Percentiles rank a stretch among this genome's conserved stretches.
These are phyloP conservation scores for Blastomyces emzantsi DNA, from an alignment of 2,329 filamentous ascomycete species.

Conservation along the genomic window DNA sequence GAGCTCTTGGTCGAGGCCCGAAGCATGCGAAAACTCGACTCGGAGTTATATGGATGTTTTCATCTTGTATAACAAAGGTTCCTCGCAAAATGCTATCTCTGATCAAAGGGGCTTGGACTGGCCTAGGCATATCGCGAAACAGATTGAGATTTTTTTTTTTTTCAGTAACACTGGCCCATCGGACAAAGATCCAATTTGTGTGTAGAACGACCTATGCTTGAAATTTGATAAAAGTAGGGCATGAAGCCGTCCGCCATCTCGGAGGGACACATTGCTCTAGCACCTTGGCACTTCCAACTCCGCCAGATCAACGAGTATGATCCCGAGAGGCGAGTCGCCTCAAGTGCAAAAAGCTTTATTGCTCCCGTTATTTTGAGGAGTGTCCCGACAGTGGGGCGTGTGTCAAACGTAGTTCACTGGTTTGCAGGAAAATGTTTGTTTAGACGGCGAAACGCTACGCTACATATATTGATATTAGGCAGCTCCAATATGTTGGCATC, in stretches of 20 bases:
- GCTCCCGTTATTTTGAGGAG: neutral
- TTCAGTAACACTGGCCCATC: neutral
- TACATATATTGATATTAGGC: neutral
- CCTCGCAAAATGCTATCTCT: neutral
- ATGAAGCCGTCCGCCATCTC: neutral
- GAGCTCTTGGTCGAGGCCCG: neutral
- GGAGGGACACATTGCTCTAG: neutral
- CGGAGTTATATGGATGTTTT: neutral
- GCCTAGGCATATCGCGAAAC: neutral
- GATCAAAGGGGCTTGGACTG: neutral
- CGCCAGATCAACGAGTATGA: neutral
- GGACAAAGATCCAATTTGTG: neutral
- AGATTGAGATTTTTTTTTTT: neutral
- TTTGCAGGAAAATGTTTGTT: constrained; percentile 1
- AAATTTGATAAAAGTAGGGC: neutral
- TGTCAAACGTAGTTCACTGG: neutral
- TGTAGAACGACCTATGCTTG: neutral
- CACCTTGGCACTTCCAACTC: neutral
- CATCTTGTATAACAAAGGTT: neutral
- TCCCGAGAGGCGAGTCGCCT: neutral
- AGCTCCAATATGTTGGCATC: neutral
- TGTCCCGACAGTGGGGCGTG: neutral
- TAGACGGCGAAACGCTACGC: neutral
- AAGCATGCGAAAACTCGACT: neutral
- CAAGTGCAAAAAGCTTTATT: neutral